Base-by-base conservation (phyloP, 257 asterid genomes). In the Primulina huaijiensis region DNA sequence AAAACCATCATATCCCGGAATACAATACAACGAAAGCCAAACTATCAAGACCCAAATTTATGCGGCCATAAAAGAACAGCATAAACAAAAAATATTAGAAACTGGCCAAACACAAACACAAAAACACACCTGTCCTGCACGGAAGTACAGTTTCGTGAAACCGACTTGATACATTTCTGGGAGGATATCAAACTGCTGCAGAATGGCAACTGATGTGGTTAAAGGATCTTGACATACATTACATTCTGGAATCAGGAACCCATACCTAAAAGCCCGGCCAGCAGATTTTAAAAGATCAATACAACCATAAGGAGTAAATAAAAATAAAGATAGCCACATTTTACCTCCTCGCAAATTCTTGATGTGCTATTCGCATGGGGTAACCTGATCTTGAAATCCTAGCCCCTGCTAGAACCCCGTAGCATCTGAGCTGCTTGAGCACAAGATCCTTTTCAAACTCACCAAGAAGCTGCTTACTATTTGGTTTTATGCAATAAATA, bases 401-500 rank as follows among this genome's bases (percentile, higher is more conserved):
- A 58, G 86, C 96, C 68, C 85, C 92, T 77, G 89, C 97, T 69
- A 88, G 83, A 77, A 91, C 78, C 77, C 97, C 96, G 74, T 90
- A 91, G 79, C 89, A 81, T 35, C 86, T 81, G 66, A 94, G 97
- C 84, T 94, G 98, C 79, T 88, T 83, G 72, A 87, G 60, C 71
- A 81, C 89, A 68, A 92, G 81, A 81, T 88, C 89, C 72, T 86
- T 79, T 72, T 91, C 96, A 23, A 82, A 91, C 58, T 72, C 77
- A 72, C 90, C 93, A 72, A 95, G 97, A 79, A 81, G 85, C 77
- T 85, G 81, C 84, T 89, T 86, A 78, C 67, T 76, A 73, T 88
- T 94, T 57, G 99, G 97, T 75, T 87, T 91, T 82, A 94, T 87
- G 75, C 99, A 94, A 70, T 87, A 84, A 76, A 94, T 89, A 82